phyloP scores from a whole-genome alignment of 768 basidiomycete species.

The Boletus patriciae region DNA sequence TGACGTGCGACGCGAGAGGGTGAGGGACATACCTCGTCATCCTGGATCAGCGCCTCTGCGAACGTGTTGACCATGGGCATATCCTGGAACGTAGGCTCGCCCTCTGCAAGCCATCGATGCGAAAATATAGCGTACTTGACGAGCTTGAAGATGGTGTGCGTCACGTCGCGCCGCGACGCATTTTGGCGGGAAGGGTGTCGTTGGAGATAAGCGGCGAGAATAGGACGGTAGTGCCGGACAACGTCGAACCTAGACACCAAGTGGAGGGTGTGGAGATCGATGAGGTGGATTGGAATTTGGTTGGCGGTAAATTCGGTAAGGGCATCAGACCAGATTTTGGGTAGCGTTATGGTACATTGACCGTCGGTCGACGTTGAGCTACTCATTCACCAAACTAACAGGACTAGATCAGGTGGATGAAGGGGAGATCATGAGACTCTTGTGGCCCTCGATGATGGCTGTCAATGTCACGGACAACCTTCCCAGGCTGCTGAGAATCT shows the following conservation, averaged over 20 bases:
- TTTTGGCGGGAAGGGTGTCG: background rate
- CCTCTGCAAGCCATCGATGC: conserved; percentile 12
- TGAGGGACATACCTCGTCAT: conserved; percentile 1
- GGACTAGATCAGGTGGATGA: background rate
- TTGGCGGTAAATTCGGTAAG: conserved; percentile 10
- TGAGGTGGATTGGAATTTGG: conserved; percentile 15
- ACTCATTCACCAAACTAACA: background rate
- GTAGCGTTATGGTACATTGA: background rate
- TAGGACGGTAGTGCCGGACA: background rate
- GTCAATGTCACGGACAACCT: background rate
- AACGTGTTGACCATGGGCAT: conserved; percentile 3
- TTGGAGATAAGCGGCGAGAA: conserved; percentile 6
- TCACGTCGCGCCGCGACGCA: background rate
- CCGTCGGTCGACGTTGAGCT: background rate
- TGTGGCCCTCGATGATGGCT: background rate
- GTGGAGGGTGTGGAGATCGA: conserved; percentile 6
- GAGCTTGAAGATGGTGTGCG: background rate
- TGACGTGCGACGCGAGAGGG: background rate
- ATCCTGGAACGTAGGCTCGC: conserved; percentile 13
- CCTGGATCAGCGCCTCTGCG: background rate
- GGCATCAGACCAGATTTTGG: conserved; percentile 1
- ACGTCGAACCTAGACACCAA: conserved; percentile 9
- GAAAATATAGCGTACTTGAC: conserved; percentile 18
- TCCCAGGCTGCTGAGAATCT: no score
- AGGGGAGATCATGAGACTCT: no score